Conservation (phyloP, 2,329 filamentous ascomycete species). For the Ceratocystis ficicola region DNA sequence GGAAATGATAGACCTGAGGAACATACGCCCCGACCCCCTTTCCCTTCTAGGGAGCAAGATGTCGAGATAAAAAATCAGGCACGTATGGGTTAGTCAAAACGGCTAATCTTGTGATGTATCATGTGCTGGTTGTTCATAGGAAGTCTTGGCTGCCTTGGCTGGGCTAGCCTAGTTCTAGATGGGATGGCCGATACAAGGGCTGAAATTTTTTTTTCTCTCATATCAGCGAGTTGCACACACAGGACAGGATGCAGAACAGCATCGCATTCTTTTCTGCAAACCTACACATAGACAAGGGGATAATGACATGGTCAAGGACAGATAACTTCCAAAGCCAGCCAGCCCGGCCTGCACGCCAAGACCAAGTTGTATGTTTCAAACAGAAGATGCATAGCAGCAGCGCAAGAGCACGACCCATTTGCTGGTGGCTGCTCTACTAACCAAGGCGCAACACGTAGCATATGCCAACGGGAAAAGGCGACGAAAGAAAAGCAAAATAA, state of each 20-base stretch:
- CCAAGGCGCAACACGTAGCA: not conserved
- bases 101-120: not conserved
- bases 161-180: not conserved
- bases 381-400: not conserved
- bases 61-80: not conserved
- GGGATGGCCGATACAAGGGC: conserved; percentile 1
- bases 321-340: not conserved
- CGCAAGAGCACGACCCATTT: not conserved
- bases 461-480: not conserved
- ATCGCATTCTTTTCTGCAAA: not conserved
- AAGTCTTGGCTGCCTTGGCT: not conserved
- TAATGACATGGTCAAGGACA: not conserved
- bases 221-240: not conserved
- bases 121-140: not conserved
- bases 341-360: not conserved
- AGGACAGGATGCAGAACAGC: not conserved
- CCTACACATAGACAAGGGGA: not conserved
- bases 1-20: too few species aligned
- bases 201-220: conserved; percentile 12
- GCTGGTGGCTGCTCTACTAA: not conserved
- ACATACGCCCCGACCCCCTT: too few species aligned
- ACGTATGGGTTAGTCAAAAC: not conserved
- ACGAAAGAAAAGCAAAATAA: not conserved
- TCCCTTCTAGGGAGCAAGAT: too few species aligned
- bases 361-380: not conserved